Percentiles rank a stretch among this genome's conserved stretches.
Conservation (phyloP, 2,329 filamentous ascomycete genomes). For the Arachnopeziza araneosa region DNA sequence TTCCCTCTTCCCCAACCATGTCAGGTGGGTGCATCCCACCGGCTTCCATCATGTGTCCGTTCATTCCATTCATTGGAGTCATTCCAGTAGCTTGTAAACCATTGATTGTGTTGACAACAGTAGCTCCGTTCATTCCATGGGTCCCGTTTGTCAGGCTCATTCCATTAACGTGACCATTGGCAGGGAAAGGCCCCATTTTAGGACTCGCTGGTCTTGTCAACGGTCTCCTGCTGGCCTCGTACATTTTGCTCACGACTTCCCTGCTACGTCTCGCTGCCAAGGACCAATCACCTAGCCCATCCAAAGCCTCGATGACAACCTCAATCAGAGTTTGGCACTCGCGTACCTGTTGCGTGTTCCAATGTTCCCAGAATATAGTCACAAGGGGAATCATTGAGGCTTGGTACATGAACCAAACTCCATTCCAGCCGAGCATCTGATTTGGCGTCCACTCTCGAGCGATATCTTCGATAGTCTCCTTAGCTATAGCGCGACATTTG, state of each 20-base stretch:
- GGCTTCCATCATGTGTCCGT: conserved; percentile 18
- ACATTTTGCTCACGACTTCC: conserved; percentile 59
- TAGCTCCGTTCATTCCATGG: conserved; percentile 4
- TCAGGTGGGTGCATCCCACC: conserved; percentile 39
- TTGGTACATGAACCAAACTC: conserved; percentile 77
- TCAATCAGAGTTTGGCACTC: conserved; percentile 53
- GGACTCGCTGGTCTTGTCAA: conserved; percentile 28
- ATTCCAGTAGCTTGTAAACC: conserved; percentile 26
- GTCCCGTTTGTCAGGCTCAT: neutral
- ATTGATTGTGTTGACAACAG: conserved; percentile 10
- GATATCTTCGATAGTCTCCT: conserved; percentile 67
- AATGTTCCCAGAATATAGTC: conserved; percentile 62
- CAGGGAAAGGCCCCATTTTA: conserved; percentile 30
- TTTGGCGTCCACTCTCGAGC: conserved; percentile 64
- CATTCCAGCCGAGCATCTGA: conserved; percentile 76
- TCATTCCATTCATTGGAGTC: conserved; percentile 9
- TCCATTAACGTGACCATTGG: conserved; percentile 9
- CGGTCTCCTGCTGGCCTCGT: conserved; percentile 44
- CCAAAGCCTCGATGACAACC: conserved; percentile 53
- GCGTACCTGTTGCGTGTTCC: conserved; percentile 26
- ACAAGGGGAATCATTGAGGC: conserved; percentile 74
- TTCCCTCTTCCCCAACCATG: conserved; percentile 43
- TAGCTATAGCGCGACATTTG: conserved; percentile 63
- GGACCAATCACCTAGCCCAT: conserved; percentile 60
- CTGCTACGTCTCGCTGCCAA: conserved; percentile 56